phyloP scores from a whole-genome alignment of 805 yeast genomes.

The Sugiyamaella americana region DNA sequence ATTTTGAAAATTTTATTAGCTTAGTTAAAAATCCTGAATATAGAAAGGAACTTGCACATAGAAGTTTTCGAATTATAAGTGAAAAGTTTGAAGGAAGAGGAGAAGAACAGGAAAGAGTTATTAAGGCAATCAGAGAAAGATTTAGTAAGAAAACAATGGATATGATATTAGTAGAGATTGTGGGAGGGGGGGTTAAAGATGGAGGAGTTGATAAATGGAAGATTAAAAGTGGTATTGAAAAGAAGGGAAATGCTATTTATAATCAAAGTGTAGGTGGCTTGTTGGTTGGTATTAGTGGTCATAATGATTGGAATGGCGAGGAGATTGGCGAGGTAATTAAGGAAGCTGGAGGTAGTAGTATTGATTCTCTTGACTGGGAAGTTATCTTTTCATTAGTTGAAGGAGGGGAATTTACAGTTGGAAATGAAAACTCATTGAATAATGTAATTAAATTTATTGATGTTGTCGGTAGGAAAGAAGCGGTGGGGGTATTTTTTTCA shows the following conservation, averaged over 20 bases:
- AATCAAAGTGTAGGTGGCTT: not conserved
- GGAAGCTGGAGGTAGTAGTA: not conserved
- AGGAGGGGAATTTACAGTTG: not conserved
- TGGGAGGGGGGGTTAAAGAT: not conserved
- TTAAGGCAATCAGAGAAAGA: not conserved
- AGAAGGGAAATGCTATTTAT: not conserved
- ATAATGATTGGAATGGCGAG: constrained; percentile 2
- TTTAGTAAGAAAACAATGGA: not conserved
- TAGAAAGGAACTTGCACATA: not conserved
- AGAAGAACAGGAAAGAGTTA: not conserved
- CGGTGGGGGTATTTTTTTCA: constrained; percentile 6
- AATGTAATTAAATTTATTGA: too few species aligned
- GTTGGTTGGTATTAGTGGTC: not conserved
- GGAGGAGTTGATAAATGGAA: not conserved
- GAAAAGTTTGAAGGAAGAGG: constrained; percentile 1
- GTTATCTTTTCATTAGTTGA: constrained; percentile 3
- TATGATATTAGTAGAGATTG: not conserved
- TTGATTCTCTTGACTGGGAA: constrained; percentile 2
- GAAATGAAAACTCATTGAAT: constrained; percentile 1
- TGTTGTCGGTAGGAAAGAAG: too few species aligned
- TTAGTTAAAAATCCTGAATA: not conserved
- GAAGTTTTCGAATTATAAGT: not conserved
- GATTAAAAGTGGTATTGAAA: not conserved
- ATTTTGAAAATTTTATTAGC: not conserved
- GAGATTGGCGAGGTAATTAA: constrained; percentile 4